Evolutionary conservation across 805 yeast species (phyloP), one percentile per base, ranked within the genome.

Genomic region (Metschnikowia cerradonensis): DNA sequence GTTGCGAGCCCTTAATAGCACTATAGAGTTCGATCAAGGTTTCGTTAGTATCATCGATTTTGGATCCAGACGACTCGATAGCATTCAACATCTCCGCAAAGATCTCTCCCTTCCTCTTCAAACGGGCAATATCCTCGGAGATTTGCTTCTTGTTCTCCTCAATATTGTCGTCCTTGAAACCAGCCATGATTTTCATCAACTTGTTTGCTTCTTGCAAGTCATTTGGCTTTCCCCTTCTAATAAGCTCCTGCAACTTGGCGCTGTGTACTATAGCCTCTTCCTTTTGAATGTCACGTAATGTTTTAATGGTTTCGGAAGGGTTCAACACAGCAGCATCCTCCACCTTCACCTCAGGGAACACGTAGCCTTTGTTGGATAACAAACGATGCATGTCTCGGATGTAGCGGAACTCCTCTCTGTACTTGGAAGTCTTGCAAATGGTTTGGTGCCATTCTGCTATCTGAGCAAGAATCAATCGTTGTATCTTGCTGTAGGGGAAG

Each of bases 401-500:
- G 66, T 86, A 89, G 2, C 91, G 94, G 60, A 94, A 75, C 66
- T 94, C 99, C 41, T 90, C 96, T 65, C 88, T 89, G 68, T 94
- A 88, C 63, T 89, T 79, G 26, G 96, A 83, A 48, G 94, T 90
- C 61, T 84, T 83, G 69, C 97, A 92, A 49, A 94, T 83, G 1
- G 98, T 92, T 67, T 89, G 95, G 66, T 88, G 84, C 99, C 99
- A 94, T 68, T 94, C 98, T 68, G 92, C 96, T 62, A 94, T 86
- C 50, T 91, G 89, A 52, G 94, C 91, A 62, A 94, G 76, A 55
- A 92, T 83, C 60, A 90, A 76, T 64, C 90, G 77, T 66, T 94
- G 98, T 23, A 89, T 84, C 56, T 90, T 79, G 17, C 92, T 77
- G 68, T 88, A 90, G 36, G 91, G 81, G 54, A 85, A 71, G 3